Evolutionary conservation across 306 rosid genomes (phyloP).

Genomic region (Argentina anserina): DNA sequence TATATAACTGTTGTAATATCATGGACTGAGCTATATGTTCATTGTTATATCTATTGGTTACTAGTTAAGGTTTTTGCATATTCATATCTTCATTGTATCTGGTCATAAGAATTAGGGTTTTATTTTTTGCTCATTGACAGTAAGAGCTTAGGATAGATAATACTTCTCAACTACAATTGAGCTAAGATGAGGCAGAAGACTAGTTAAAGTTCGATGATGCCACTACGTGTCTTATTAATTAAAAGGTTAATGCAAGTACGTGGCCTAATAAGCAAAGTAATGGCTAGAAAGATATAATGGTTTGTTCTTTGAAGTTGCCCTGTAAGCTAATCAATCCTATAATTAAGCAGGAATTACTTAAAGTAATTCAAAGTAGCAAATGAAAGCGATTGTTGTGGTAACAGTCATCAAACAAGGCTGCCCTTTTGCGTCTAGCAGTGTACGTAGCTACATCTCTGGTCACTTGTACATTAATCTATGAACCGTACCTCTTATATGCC

Average conservation of each 20-base stretch:
- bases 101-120: not conserved
- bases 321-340: not conserved
- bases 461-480: no score
- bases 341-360: not conserved
- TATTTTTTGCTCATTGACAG: not conserved
- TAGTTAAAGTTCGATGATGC: not conserved
- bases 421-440: not conserved
- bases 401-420: constrained; percentile 6
- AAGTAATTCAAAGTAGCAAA: not conserved
- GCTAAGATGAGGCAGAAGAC: not conserved
- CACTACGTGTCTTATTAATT: not conserved
- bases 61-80: not conserved
- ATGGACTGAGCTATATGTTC: not conserved
- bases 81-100: constrained; percentile 15
- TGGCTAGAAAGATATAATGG: not conserved
- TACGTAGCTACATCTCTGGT: no score
- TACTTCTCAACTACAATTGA: not conserved
- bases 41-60: not conserved
- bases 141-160: not conserved
- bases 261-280: not conserved
- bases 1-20: not conserved
- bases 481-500: no score
- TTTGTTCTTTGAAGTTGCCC: constrained; percentile 2
- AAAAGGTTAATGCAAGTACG: not conserved
- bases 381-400: constrained; percentile 3